Conservation (phyloP, 805 yeast genomes). For the Candida golubevii region DNA sequence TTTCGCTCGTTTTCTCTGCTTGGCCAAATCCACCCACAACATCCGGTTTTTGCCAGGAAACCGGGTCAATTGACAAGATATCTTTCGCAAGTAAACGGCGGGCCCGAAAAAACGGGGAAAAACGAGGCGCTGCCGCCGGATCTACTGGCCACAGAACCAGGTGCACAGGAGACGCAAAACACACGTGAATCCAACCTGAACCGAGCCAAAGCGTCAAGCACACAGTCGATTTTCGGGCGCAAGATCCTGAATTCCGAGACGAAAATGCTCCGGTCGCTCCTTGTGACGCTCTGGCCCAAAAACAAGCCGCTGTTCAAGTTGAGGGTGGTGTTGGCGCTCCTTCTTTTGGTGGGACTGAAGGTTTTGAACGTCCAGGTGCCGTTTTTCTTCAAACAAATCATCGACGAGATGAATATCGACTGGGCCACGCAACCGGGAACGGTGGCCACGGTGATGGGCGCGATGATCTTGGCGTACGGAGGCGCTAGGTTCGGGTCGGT, state of each 20-base stretch:
- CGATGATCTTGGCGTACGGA: constrained; percentile 80
- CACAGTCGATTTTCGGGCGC: constrained; percentile 13
- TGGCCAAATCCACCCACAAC: too few species aligned
- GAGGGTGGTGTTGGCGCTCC: constrained; percentile 72
- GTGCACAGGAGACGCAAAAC: not conserved
- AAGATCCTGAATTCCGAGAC: constrained; percentile 37
- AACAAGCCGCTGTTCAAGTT: constrained; percentile 59
- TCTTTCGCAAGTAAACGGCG: too few species aligned
- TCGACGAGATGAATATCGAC: constrained; percentile 90
- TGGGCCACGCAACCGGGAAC: constrained; percentile 66
- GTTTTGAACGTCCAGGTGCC: constrained; percentile 93
- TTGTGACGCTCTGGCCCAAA: constrained; percentile 79
- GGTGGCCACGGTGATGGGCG: constrained; percentile 60
- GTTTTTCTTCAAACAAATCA: constrained; percentile 78
- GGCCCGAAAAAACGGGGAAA: not conserved
- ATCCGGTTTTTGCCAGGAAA: too few species aligned
- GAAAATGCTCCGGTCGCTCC: constrained; percentile 57
- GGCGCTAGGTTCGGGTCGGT: constrained; percentile 93
- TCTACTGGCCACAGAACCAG: too few species aligned
- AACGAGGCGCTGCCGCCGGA: not conserved
- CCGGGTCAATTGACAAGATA: too few species aligned
- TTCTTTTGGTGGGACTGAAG: constrained; percentile 74
- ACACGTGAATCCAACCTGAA: not conserved
- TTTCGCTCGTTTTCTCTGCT: too few species aligned
- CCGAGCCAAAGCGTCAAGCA: not conserved